phyloP scores from a whole-genome alignment of 1,139 yeast species.

The Taphrina confusa region DNA sequence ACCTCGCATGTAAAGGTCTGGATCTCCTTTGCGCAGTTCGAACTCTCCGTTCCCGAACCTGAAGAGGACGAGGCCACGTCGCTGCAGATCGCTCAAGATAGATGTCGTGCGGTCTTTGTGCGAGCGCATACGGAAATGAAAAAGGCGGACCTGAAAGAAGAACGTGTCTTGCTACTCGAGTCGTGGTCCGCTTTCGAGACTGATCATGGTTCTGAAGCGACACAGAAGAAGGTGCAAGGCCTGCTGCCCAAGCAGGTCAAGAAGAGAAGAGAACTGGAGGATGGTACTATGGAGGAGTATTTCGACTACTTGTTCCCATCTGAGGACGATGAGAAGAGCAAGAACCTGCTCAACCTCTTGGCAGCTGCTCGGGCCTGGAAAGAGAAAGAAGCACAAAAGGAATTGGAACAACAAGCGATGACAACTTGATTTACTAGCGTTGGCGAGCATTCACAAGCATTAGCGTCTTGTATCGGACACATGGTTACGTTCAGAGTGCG shows the following conservation, averaged over 20 bases:
- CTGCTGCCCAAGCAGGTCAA: constrained; percentile 63
- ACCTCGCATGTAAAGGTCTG: constrained; percentile 54
- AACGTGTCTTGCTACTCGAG: constrained; percentile 59
- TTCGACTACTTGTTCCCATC: constrained; percentile 69
- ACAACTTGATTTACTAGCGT: background rate
- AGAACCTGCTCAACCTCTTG: constrained; percentile 34
- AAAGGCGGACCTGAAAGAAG: constrained; percentile 48
- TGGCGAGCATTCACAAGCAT: constrained; percentile 1
- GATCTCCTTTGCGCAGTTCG: constrained; percentile 55
- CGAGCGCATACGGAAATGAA: constrained; percentile 57
- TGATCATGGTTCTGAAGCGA: constrained; percentile 57
- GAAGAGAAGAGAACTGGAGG: constrained; percentile 51
- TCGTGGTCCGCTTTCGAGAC: constrained; percentile 69
- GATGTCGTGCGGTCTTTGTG: constrained; percentile 52
- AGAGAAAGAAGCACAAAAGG: constrained; percentile 24
- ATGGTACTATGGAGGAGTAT: constrained; percentile 57
- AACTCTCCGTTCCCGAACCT: constrained; percentile 59
- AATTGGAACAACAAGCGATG: background rate
- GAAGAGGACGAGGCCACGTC: constrained; percentile 48
- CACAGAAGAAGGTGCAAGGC: constrained; percentile 48
- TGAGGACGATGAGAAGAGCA: constrained; percentile 46
- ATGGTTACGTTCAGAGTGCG: no score
- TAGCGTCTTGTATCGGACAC: no score
- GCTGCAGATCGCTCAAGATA: constrained; percentile 54
- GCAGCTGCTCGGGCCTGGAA: constrained; percentile 37